Percentiles rank a stretch among this genome's conserved stretches.
phyloP scores from a whole-genome alignment of 1,139 yeast species.

The Lodderomyces elongisporus region DNA sequence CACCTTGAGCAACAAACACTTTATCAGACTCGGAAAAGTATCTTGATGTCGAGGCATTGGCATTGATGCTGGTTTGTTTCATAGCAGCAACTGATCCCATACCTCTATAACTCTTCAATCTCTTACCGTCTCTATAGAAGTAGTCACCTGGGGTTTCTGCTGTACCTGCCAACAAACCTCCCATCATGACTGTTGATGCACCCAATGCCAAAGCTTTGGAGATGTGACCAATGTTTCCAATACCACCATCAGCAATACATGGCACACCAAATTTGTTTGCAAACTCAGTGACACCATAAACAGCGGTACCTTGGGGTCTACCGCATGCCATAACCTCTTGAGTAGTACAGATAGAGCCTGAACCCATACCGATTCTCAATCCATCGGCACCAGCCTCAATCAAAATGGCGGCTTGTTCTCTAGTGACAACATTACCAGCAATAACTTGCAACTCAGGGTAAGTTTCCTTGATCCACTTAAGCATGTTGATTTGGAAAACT shows the following conservation, averaged over 20 bases:
- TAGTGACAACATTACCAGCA: slow-evolving; percentile 98
- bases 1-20: slow-evolving; percentile 99
- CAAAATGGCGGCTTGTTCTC: slow-evolving; percentile 97
- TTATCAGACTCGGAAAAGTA: slow-evolving; percentile 94
- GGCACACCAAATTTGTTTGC: slow-evolving; percentile 90
- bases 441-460: slow-evolving; percentile 80
- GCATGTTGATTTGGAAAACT: slow-evolving; percentile 86
- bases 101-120: slow-evolving; percentile 97
- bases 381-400: slow-evolving; percentile 98
- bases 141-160: slow-evolving; percentile 98
- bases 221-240: slow-evolving; percentile 97
- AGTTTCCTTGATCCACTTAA: slow-evolving; percentile 80
- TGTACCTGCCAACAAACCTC: slow-evolving; percentile 98
- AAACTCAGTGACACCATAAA: slow-evolving; percentile 79
- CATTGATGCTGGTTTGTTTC: slow-evolving; percentile 85
- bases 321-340: slow-evolving; percentile 99
- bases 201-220: slow-evolving; percentile 96
- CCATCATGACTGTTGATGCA: slow-evolving; percentile 99
- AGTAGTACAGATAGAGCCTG: slow-evolving; percentile 97
- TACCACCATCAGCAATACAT: slow-evolving; percentile 99
- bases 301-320: slow-evolving; percentile 99
- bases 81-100: slow-evolving; percentile 99
- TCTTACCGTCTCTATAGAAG: slow-evolving; percentile 96
- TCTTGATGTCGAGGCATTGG: slow-evolving; percentile 97
- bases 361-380: slow-evolving; percentile 99